Evolutionary conservation across 2,329 filamentous ascomycete species (phyloP), one percentile per base, ranked within the genome.

Genomic region (Hypoxylon sp.): DNA sequence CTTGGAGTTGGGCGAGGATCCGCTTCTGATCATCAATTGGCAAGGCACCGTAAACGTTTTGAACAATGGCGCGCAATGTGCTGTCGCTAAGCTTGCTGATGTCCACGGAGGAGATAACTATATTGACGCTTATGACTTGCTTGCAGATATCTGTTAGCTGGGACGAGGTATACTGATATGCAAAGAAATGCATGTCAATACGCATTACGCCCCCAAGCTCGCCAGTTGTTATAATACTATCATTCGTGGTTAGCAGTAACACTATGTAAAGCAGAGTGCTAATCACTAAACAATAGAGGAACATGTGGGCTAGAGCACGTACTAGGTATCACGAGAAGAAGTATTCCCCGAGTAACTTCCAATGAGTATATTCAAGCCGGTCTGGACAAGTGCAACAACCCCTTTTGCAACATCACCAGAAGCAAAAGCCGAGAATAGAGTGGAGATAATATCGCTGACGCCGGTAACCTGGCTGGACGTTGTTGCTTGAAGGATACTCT

Each of bases 181-280:
- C 24, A n/a, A 29, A 50, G 47, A 50, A 50, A 31, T 50, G 47
- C 47, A 50, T 50, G n/a, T 31, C 47, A 13, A 50, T 50, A 6
- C 47, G 10, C 6, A 31, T n/a, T 8, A 50, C 29, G 47, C 47
- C 47, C n/a, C 47, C 47, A 8, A 50, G 47, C 47, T 29, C 24
- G n/a, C 47, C 47, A n/a, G 24, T 29, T 3, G 47, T 50, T 13
- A 44, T 44, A 10, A 44, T 44, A 3, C 39, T 44, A 44, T 19
- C 5, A 8, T 19, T 17, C 9, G 39, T 44, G 14, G 6, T 44
- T 19, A 44, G 39, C 6, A 44, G 5, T 10, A 10, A 44, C 10
- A n/a, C 10, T 3, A 37, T 14, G 35, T 13, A 37, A 37, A 14
- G 37, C 37, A 22, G 19, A 22, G 19, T 22, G 19, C 19, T 22